Percentiles rank a stretch among this genome's conserved stretches.
Evolutionary conservation across 2,329 filamentous ascomycete species (phyloP).

Genomic region (Alternaria ventricosa): DNA sequence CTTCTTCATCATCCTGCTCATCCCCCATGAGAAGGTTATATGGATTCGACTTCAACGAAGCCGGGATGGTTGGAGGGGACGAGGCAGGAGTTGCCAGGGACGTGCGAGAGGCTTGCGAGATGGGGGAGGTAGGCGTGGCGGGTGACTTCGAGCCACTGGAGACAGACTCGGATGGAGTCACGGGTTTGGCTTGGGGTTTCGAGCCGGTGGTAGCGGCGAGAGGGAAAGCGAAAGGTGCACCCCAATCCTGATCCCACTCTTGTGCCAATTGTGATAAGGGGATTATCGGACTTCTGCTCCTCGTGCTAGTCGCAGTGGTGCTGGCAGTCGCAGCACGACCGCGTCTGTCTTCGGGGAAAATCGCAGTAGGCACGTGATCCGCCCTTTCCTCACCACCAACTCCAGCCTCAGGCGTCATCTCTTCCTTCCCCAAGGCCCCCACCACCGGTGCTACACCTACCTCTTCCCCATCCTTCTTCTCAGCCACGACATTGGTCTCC

Average conservation of each 20-base stretch:
- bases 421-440: background rate
- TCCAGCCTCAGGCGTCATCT: background rate
- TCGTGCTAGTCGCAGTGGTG: background rate
- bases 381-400: background rate
- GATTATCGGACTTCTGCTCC: background rate
- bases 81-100: background rate
- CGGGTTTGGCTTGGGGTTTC: background rate
- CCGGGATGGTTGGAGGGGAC: background rate
- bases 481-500: accelerated
- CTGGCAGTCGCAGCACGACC: background rate
- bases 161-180: background rate
- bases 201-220: background rate
- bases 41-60: background rate
- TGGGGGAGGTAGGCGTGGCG: background rate
- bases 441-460: background rate
- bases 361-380: background rate
- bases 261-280: background rate
- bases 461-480: background rate
- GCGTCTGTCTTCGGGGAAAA: background rate
- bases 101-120: background rate
- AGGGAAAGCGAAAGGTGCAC: background rate
- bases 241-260: background rate
- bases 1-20: background rate
- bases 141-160: background rate
- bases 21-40: background rate